Base-by-base conservation (phyloP, 129 eudicot genomes). In the Logfia minima region DNA sequence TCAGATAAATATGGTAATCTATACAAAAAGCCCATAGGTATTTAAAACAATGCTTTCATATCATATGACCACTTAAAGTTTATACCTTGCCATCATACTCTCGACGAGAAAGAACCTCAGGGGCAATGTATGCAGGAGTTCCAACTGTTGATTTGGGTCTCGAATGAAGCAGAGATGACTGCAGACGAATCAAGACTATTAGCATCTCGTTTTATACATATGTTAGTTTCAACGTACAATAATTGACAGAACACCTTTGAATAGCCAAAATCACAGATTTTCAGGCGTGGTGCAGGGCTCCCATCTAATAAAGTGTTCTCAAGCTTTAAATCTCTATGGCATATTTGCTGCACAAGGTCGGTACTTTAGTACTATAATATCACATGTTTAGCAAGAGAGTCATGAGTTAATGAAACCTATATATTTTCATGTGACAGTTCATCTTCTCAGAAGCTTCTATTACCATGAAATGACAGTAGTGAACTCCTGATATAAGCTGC, bases 81-180 rank as follows among this genome's bases (percentile, higher is more conserved):
- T 63, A 66, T 72, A 94, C 98, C 92, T 94, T 94, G 72, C 98
- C 98, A 87, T 94, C 97, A 80, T 94, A 94, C 81, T 94, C 98
- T 88, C 87, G 87, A 32, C 97, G 88, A 32, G 91, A 86, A 28
- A 94, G 97, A 83, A 94, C 98, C 85, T 94, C 98, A 28, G 98
- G 98, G 75, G 98, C 98, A 74, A 94, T 91, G 78, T 93, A 93
- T n/a, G 98, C 98, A 24, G 98, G 98, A 52, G 98, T 93, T 31
- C 98, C 98, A 31, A 94, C 98, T 23, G 98, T 94, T 9, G 98
- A 94, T 84, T 94, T 94, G 71, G 98, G 98, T 79, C 96, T 91
- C 61, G 98, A 94, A 76, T 94, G 97, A 74, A 94, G 90, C 80
- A 94, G 90, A 76, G 98, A 94, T 28, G 98, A 94, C 98, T 94